These are phyloP conservation scores for Boletus eberwhitei DNA, from an alignment of 768 basidiomycete species.

Conservation along the genomic window DNA sequence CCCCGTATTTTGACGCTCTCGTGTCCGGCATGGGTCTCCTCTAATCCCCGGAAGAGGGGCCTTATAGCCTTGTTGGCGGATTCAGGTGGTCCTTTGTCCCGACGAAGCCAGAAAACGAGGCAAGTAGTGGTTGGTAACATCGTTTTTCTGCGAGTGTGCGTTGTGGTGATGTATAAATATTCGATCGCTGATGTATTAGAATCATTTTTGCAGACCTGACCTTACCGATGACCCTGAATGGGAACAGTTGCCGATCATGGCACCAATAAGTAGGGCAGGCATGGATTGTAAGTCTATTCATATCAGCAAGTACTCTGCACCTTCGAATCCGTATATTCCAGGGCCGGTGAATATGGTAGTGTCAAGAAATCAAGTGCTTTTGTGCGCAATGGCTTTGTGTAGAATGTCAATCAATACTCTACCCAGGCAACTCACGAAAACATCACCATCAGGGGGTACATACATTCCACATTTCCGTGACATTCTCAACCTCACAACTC, in stretches of 20 bases:
- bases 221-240: slow-evolving; percentile 50
- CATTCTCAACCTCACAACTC: slow-evolving; percentile 18
- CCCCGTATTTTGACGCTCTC: slow-evolving; percentile 47
- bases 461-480: neutral
- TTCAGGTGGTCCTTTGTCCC: slow-evolving; percentile 40
- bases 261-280: slow-evolving; percentile 40
- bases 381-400: slow-evolving; percentile 51
- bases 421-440: slow-evolving; percentile 34
- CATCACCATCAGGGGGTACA: slow-evolving; percentile 17
- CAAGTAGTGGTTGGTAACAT: slow-evolving; percentile 48
- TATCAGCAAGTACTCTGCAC: neutral
- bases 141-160: slow-evolving; percentile 51
- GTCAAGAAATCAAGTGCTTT: slow-evolving; percentile 58
- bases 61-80: slow-evolving; percentile 51
- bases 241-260: slow-evolving; percentile 46
- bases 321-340: slow-evolving; percentile 24
- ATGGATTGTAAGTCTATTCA: slow-evolving; percentile 45
- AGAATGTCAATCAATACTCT: slow-evolving; percentile 43
- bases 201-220: slow-evolving; percentile 42
- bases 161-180: neutral
- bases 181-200: neutral
- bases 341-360: slow-evolving; percentile 54
- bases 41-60: slow-evolving; percentile 30
- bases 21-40: slow-evolving; percentile 33
- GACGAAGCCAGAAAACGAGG: slow-evolving; percentile 30